A percentile compares a stretch with the other conserved stretches of the same genome.
Evolutionary conservation across 495 filamentous ascomycete species (phyloP).

Genomic region (Tetracladium setigerum): DNA sequence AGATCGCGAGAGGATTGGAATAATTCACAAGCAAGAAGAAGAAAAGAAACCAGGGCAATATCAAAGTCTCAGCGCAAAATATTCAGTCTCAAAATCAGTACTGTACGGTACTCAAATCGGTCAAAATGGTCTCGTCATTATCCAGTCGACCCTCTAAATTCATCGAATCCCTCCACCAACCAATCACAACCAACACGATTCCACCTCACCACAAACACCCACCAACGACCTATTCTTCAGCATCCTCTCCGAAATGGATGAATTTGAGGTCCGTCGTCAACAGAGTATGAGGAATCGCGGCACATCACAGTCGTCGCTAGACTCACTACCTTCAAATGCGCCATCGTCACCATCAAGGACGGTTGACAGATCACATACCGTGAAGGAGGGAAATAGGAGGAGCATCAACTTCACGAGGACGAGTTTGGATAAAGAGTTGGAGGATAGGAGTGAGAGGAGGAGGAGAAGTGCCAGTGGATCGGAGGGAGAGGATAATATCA

Average conservation of each 20-base stretch:
- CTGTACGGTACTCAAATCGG: too few relatives aligned
- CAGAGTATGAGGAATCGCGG: not conserved
- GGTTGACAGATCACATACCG: not conserved
- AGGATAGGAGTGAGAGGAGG: conserved; percentile 5
- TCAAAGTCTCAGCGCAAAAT: too few relatives aligned
- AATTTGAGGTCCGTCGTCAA: not conserved
- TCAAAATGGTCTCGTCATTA: too few relatives aligned
- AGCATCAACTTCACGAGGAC: conserved; percentile 13
- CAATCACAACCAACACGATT: too few relatives aligned
- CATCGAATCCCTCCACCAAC: too few relatives aligned
- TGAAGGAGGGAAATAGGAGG: conserved; percentile 14
- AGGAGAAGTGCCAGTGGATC: conserved; percentile 4
- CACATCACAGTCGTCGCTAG: not conserved
- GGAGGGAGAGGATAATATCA: conserved; percentile 3
- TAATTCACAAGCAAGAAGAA: too few relatives aligned
- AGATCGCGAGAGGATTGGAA: too few relatives aligned
- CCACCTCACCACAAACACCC: not conserved
- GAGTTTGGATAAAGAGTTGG: conserved; percentile 2
- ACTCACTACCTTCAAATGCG: not conserved
- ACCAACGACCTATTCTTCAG: conserved; percentile 5
- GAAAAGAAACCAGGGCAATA: too few relatives aligned
- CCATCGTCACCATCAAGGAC: not conserved
- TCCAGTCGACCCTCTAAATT: too few relatives aligned
- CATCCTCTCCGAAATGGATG: conserved; percentile 19
- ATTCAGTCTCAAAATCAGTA: too few relatives aligned